Evolutionary conservation across 352 stramenopile species (phyloP), one percentile per base, ranked within the genome.

Genomic region (Pythium graminicola): DNA sequence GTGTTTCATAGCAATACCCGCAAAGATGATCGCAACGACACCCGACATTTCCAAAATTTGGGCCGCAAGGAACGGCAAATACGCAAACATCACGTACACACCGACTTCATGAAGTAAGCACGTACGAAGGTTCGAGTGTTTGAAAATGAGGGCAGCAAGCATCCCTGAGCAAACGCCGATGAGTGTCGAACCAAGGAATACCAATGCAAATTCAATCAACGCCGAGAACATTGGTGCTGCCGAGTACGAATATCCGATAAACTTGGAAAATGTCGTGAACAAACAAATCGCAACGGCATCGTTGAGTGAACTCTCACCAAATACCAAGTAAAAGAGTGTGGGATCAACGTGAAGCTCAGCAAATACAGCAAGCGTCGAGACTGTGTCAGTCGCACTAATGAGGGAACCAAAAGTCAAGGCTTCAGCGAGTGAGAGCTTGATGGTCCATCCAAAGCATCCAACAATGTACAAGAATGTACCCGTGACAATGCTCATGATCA

Each of bases 231-330:
- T 82, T 28, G 82, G 76, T 33, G 72, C 73, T 60, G 85, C 73
- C 39, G 76, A 77, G 63, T 96, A 86, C 22, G 89, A 84, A 49
- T 89, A 83, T 5, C 84, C 84, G 27, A 97, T 87, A 60, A 97
- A 96, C 54, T 96, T 90, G 19, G 83, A 81, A 60, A 96, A 96
- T 4, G 89, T 93, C 42, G 93, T 81, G 60, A 97, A 98, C 6
- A 98, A 67, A 38, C 95, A 95, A 54, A 98, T 95, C 8, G 79
- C 85, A 11, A 98, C 85, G 6, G 92, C 91, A 59, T 98, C 93
- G 64, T 97, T 98, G 23, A 98, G 69, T 26, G 92, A 95, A 36
- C 75, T 95, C 69, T 98, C 93, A 42, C 93, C 93, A 79, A 98
- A 98, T 11, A 97, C 86, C 23, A 98, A 66, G 58, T 97, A 97